Evolutionary conservation across 2,329 filamentous ascomycete genomes (phyloP).

Genomic region (Ophiosphaerella korrae): DNA sequence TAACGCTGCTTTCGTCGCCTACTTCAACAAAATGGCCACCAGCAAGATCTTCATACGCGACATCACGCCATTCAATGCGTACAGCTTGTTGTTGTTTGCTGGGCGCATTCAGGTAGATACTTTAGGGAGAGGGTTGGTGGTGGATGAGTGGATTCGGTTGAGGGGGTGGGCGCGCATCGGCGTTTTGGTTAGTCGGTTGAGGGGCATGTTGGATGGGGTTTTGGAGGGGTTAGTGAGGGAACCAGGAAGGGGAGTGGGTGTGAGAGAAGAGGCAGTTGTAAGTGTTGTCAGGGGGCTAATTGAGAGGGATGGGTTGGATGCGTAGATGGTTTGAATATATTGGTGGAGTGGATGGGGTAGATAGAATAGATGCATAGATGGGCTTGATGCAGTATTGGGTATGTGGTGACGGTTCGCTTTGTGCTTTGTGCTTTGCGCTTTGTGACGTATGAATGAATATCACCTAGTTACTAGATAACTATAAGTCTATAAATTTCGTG

Average conservation of each 20-base stretch:
- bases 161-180: slow-evolving; percentile 95
- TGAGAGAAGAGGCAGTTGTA: slow-evolving; percentile 66
- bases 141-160: slow-evolving; percentile 87
- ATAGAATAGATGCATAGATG: neutral
- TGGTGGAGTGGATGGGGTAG: neutral
- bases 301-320: slow-evolving; percentile 85
- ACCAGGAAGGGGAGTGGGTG: slow-evolving; percentile 62
- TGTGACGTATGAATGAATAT: too few species aligned
- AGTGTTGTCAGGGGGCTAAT: slow-evolving; percentile 78
- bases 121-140: slow-evolving; percentile 80
- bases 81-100: slow-evolving; percentile 84
- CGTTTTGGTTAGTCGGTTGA: slow-evolving; percentile 80
- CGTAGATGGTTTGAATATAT: slow-evolving; percentile 13
- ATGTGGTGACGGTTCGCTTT: too few species aligned
- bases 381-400: too few species aligned
- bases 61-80: slow-evolving; percentile 90
- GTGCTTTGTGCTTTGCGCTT: too few species aligned
- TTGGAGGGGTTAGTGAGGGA: slow-evolving; percentile 82
- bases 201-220: slow-evolving; percentile 84
- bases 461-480: too few species aligned
- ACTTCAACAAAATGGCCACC: slow-evolving; percentile 90
- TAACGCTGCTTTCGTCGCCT: slow-evolving; percentile 80
- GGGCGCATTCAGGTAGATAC: slow-evolving; percentile 87
- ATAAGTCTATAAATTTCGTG: too few species aligned
- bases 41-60: slow-evolving; percentile 92